Base-by-base conservation (phyloP, 106 monocot genomes). In the Dactylorhiza incarnata region DNA sequence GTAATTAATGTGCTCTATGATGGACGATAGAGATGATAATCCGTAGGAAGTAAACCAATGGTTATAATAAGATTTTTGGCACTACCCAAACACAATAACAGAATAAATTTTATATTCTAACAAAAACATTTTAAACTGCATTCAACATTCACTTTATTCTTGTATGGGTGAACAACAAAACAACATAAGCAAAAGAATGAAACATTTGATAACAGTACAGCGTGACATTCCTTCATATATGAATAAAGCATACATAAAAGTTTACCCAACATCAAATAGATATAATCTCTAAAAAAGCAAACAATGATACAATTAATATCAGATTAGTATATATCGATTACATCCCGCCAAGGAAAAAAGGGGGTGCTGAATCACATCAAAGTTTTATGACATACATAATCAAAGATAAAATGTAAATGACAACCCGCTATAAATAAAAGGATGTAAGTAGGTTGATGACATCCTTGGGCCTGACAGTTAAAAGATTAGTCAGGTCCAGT, bases 401-500 rank as follows among this genome's bases (percentile, higher is more conserved):
- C 37, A 69, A 44, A 69, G 65, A 61, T 63, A 52, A 75, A 51
- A 78, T 68, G 62, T 61, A 26, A 79, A 78, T 56, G 53, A 53
- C 58, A 54, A 73, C 61, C 48, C 68, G 52, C 12, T 48, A 26
- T 79, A 45, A 59, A 54, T 25, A 55, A 45, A 56, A 85, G 6
- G 51, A 74, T 58, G 24, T 63, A 53, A 76, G 58, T 13, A 66
- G 71, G 65, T 29, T 26, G 13, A 65, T 65, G 65, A 49, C 85
- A 77, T 80, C 75, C 84, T 54, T 74, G 59, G 62, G 22, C 85
- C 80, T 73, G 83, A 86, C 93, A 80, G 79, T 74, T 85, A 90
- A 90, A 93, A 93, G 79, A 88, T 90, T 71, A 88, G 82, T 76
- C 93, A 83, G 71, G 83, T 72, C 68, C 79, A 79, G 67, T 63